Evolutionary conservation across 2,329 filamentous ascomycete genomes (phyloP), one percentile per base, ranked within the genome.

Genomic region (Thielaviopsis ethacetica): DNA sequence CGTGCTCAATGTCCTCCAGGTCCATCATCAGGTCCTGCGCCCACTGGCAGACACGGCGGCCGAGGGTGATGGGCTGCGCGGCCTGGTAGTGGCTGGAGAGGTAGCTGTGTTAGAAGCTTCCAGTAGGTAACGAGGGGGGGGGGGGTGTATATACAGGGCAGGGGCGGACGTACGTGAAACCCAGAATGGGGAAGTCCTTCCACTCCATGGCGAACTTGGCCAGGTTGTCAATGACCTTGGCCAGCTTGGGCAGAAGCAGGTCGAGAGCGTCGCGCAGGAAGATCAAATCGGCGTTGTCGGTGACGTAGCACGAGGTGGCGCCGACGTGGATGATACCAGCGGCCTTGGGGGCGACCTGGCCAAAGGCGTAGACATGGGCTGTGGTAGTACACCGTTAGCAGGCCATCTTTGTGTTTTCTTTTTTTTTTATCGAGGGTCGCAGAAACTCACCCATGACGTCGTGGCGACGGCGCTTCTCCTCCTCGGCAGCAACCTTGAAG

Each of bases 291-390:
- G 84, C 78, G 63, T 90, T 89, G 67, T 90, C 87, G 59, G 85
- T 91, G 47, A 82, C 77, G 66, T 76, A 82, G 69, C 76, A 81
- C 10, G 62, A 63, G 21, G 79, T 85, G 58, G 82, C 82, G 64
- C 84, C 85, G 69, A 79, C 82, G 69, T 95, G 90, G 62, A 95
- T 91, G 65, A 93, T 86, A 38, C 87, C 87, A 15, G 86, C 87
- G 10, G 88, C 88, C 38, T 81, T 84, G 0, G 88, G 88, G 3
- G 86, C 86, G 61, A 78, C 82, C 64, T 78, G 71, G 3, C 86
- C 88, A 69, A 85, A 91, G 15, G 86, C 83, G 64, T 89, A 82
- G 54, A 91, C 85, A 66, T 86, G 83, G 49, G 59, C 59, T 60
- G 34, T n/a, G 58, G 19, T 12, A n/a, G 56, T 30, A 50, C 69